phyloP scores from a whole-genome alignment of 371 early-diverging fungal genomes.

The Aphelidium insulamus region DNA sequence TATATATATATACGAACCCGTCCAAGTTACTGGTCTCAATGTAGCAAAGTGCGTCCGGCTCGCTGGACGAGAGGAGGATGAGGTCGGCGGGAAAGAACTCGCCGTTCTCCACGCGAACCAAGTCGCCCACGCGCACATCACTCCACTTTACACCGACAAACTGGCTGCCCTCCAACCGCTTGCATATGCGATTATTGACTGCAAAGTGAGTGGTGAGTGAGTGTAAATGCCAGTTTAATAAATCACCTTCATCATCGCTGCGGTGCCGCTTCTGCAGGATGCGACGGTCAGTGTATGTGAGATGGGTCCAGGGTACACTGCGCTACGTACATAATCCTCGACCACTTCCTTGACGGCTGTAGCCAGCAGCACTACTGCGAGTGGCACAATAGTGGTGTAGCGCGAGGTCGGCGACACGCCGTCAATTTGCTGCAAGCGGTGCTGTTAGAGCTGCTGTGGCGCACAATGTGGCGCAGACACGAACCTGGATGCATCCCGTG shows the following conservation, averaged over 20 bases:
- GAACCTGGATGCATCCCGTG: conserved; percentile 65
- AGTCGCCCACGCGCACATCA: conserved; percentile 70
- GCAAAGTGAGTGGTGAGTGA: too few relatives aligned
- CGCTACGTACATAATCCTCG: conserved; percentile 61
- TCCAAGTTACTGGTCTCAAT: conserved; percentile 90
- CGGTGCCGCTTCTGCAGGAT: conserved; percentile 41
- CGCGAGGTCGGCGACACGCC: conserved; percentile 63
- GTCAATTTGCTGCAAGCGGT: conserved; percentile 33
- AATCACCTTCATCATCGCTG: conserved; percentile 50
- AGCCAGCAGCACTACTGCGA: conserved; percentile 65
- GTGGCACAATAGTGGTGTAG: conserved; percentile 77
- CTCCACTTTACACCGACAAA: conserved; percentile 49
- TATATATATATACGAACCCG: conserved; percentile 26
- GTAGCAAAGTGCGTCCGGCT: conserved; percentile 75
- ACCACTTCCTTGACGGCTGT: conserved; percentile 90
- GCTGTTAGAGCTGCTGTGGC: neutral
- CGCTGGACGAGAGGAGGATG: conserved; percentile 52
- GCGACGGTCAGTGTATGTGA: neutral
- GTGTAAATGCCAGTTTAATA: too few relatives aligned
- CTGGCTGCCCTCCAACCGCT: conserved; percentile 30
- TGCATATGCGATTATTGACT: conserved; percentile 42
- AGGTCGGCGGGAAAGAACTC: conserved; percentile 86
- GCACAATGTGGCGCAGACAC: too few relatives aligned
- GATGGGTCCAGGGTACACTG: neutral
- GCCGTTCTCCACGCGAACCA: conserved; percentile 60